Conservation (phyloP, 129 eudicot genomes). For the Saussurea involucrata region DNA sequence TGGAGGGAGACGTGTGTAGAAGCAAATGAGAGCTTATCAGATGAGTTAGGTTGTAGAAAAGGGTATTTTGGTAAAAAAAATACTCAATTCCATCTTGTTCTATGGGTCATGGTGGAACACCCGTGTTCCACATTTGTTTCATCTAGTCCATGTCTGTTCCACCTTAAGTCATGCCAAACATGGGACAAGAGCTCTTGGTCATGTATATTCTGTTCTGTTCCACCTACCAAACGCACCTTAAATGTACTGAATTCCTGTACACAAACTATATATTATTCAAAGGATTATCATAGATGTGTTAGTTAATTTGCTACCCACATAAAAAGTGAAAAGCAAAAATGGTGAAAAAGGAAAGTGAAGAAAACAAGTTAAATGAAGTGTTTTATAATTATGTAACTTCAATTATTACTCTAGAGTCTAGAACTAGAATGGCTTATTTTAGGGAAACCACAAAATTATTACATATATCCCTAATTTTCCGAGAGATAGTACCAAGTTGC, state of each 20-base stretch:
- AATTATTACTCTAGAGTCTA: not conserved
- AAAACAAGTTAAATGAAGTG: not conserved
- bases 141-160: too few species aligned
- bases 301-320: not conserved
- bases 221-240: too few species aligned
- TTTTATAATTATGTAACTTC: not conserved
- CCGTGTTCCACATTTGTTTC: too few species aligned
- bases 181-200: too few species aligned
- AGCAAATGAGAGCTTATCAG: too few species aligned
- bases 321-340: not conserved
- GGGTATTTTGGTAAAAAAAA: too few species aligned
- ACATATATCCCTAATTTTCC: slow-evolving; percentile 4
- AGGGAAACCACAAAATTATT: slow-evolving; percentile 1
- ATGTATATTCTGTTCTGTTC: too few species aligned
- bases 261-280: not conserved
- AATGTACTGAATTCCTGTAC: not conserved
- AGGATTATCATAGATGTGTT: not conserved
- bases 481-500: slow-evolving; percentile 23
- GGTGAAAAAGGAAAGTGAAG: not conserved
- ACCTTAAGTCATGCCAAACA: too few species aligned
- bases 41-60: too few species aligned
- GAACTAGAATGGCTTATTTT: not conserved
- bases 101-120: too few species aligned
- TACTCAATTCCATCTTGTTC: too few species aligned
- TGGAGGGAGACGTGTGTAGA: too few species aligned